Base-by-base conservation (phyloP, 225 moss, liverwort and hornwort species). In the Physcomitrellopsis africana region DNA sequence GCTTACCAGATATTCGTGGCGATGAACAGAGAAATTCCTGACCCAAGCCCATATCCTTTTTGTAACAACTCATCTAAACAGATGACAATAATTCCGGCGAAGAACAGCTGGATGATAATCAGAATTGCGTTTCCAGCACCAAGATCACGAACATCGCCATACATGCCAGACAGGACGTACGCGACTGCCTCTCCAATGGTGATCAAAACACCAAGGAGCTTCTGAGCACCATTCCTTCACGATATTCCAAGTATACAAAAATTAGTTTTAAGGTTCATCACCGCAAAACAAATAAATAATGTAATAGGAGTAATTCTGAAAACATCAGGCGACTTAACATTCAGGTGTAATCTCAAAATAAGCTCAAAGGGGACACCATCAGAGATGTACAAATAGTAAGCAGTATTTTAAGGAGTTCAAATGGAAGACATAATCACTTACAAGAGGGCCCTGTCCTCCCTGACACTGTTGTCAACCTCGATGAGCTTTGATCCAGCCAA, bases 381-480 rank as follows among this genome's bases (percentile, higher is more conserved):
- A 24, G 24, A 1, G 24, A 24, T 24, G 24, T 24, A 24, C 24
- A 37, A 37, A 37, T 37, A 7, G 32, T 9, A 17, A 5, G 8
- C 11, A 8, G 7, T 13, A 55, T 55, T 17, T 18, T 1, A 18
- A 7, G 3, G 7, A 17, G 18, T 7, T 17, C 43, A 20, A 4
- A 6, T 0, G 9, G 14, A 60, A 16, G 27, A 22, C 6, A 47
- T 15, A 16, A 51, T 11, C 16, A 91, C 91, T 92, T 86, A 94
- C 96, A 97, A 76, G 43, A 97, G 92, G 46, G 96, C 96, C n/a
- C 96, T 84, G 80, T 97, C 94, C 82, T 97, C 96, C 82, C 92
- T 91, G 26, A 97, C 96, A 74, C 90, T 94, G 90, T 97, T 97
- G 82, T 97, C 96, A 43, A 94, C 94, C 77, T 97, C 92, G 45